Conservation (phyloP, 257 asterid species). For the Henckelia pumila region DNA sequence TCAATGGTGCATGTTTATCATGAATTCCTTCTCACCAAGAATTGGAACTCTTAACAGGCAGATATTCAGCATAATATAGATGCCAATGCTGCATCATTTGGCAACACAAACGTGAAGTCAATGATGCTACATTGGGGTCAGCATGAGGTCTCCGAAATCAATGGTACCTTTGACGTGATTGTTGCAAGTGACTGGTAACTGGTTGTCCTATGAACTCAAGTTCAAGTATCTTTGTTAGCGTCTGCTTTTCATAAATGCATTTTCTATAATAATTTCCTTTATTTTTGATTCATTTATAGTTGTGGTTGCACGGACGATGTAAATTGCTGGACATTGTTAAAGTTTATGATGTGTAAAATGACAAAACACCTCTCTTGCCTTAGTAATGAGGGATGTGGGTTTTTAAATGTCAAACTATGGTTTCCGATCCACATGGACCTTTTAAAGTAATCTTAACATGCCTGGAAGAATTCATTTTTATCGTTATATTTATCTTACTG, state of each 20-base stretch:
- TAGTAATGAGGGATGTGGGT: neutral
- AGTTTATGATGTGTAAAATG: conserved; percentile 2
- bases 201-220: conserved; percentile 4
- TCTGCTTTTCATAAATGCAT: conserved; percentile 20
- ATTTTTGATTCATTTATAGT: neutral
- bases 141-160: conserved; percentile 32
- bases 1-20: neutral
- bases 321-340: neutral
- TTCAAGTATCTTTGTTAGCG: neutral
- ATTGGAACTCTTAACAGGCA: neutral
- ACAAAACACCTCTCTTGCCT: conserved; percentile 5
- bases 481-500: neutral
- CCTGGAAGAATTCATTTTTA: conserved; percentile 15
- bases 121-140: conserved; percentile 82
- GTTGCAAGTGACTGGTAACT: conserved; percentile 96
- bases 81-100: conserved; percentile 59
- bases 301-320: conserved; percentile 7
- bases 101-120: conserved; percentile 63
- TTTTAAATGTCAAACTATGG: conserved; percentile 13
- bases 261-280: neutral
- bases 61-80: conserved; percentile 47
- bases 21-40: neutral
- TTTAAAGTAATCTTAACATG: conserved; percentile 17
- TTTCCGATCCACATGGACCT: conserved; percentile 13
- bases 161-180: conserved; percentile 58